Evolutionary conservation across 495 filamentous ascomycete species (phyloP).

Genomic region (Annulohypoxylon bovei): DNA sequence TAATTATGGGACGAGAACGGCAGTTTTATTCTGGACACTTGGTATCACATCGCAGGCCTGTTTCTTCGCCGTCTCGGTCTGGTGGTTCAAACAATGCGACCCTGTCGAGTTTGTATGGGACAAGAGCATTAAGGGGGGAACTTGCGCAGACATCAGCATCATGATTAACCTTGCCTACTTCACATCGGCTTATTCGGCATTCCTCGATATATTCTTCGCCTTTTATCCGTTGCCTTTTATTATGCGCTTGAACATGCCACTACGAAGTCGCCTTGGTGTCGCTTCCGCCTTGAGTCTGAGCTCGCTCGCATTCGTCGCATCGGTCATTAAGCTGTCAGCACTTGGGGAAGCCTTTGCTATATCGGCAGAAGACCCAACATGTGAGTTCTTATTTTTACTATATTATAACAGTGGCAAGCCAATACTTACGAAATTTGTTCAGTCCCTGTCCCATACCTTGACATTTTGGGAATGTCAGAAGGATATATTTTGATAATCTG

Average conservation of each 20-base stretch:
- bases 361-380: conserved; percentile 37
- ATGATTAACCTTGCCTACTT: conserved; percentile 39
- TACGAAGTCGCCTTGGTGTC: conserved; percentile 37
- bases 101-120: conserved; percentile 42
- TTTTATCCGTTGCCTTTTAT: conserved; percentile 44
- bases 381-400: conserved; percentile 23
- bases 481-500: conserved; percentile 45
- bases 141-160: conserved; percentile 28
- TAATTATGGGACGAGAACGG: conserved; percentile 39
- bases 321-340: conserved; percentile 37
- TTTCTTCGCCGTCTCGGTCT: conserved; percentile 37
- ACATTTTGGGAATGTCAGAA: conserved; percentile 43
- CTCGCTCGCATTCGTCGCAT: conserved; percentile 36
- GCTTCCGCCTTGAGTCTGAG: conserved; percentile 39
- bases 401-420: neutral
- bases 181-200: conserved; percentile 42
- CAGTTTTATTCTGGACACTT: conserved; percentile 37
- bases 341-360: conserved; percentile 33
- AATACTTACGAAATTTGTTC: neutral
- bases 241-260: conserved; percentile 45
- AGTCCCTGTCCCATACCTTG: conserved; percentile 44
- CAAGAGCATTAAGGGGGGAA: conserved; percentile 33
- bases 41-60: conserved; percentile 43
- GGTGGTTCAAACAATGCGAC: conserved; percentile 45
- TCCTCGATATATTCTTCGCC: conserved; percentile 47